Percentiles rank a stretch among this genome's conserved stretches.
These are phyloP conservation scores for Daldinia decipiens DNA, from an alignment of 495 filamentous ascomycete species.

Conservation along the genomic window DNA sequence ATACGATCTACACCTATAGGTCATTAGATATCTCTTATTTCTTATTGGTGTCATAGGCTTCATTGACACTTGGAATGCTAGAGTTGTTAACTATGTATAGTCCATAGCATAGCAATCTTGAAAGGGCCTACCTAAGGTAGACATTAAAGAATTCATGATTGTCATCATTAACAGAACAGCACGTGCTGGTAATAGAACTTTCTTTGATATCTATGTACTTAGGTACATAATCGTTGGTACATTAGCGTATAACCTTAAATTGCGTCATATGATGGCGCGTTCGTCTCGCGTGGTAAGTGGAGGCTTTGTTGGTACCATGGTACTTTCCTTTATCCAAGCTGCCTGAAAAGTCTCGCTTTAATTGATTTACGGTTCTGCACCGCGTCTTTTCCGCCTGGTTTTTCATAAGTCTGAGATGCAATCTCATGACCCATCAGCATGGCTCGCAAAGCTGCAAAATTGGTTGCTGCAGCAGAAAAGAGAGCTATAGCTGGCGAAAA, in stretches of 20 bases:
- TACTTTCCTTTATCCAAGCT: slow-evolving; percentile 29
- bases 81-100: no score
- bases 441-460: slow-evolving; percentile 30
- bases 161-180: no score
- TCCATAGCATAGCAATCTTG: no score
- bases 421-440: slow-evolving; percentile 24
- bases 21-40: no score
- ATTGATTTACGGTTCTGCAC: slow-evolving; percentile 15
- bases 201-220: neutral
- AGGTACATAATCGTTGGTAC: neutral
- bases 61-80: no score
- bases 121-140: no score
- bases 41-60: no score
- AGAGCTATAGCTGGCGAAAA: slow-evolving; percentile 30
- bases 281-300: slow-evolving; percentile 29
- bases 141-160: no score
- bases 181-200: no score
- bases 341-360: slow-evolving; percentile 16
- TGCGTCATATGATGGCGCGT: slow-evolving; percentile 44
- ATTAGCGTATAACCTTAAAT: slow-evolving; percentile 30
- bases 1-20: no score
- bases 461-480: slow-evolving; percentile 20
- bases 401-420: slow-evolving; percentile 23
- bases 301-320: neutral
- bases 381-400: slow-evolving; percentile 9